Evolutionary conservation across 768 basidiomycete species (phyloP).

Genomic region (Serendipita indica): DNA sequence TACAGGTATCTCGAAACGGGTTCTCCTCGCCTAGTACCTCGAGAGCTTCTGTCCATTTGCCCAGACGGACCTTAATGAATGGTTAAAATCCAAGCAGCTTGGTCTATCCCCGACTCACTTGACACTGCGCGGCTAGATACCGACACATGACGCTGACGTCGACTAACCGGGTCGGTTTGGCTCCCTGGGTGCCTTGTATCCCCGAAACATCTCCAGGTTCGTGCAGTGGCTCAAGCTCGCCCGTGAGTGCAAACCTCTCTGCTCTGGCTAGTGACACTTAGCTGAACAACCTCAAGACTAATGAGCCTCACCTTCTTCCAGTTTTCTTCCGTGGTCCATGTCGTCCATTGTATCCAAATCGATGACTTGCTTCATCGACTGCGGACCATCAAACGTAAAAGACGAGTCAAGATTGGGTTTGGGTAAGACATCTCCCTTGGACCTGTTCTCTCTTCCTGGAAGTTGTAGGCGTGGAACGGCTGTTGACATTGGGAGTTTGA

Average conservation of each 20-base stretch:
- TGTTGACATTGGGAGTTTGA: constrained; percentile 28
- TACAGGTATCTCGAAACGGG: constrained; percentile 64
- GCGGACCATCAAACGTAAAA: not conserved
- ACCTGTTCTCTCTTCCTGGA: constrained; percentile 15
- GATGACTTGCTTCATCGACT: too few species aligned
- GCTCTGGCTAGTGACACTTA: not conserved
- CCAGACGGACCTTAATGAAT: constrained; percentile 50
- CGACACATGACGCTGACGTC: constrained; percentile 93
- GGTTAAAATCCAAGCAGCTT: constrained; percentile 11
- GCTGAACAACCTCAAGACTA: not conserved
- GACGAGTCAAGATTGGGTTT: too few species aligned
- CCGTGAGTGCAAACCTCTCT: not conserved
- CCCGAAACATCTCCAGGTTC: constrained; percentile 40
- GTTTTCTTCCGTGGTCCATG: too few species aligned
- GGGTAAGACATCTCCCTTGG: too few species aligned
- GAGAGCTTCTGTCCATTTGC: constrained; percentile 81
- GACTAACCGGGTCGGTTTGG: constrained; percentile 49
- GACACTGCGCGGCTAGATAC: constrained; percentile 91
- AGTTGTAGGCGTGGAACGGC: constrained; percentile 22
- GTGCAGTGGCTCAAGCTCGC: constrained; percentile 44
- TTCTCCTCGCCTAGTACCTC: constrained; percentile 90
- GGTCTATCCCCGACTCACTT: constrained; percentile 39
- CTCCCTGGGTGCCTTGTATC: not conserved
- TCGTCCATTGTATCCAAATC: too few species aligned
- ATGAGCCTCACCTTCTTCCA: not conserved